Evolutionary conservation across 1,284 basidiomycete species (phyloP), one percentile per base, ranked within the genome.

Genomic region (Cryptococcus sp.): DNA sequence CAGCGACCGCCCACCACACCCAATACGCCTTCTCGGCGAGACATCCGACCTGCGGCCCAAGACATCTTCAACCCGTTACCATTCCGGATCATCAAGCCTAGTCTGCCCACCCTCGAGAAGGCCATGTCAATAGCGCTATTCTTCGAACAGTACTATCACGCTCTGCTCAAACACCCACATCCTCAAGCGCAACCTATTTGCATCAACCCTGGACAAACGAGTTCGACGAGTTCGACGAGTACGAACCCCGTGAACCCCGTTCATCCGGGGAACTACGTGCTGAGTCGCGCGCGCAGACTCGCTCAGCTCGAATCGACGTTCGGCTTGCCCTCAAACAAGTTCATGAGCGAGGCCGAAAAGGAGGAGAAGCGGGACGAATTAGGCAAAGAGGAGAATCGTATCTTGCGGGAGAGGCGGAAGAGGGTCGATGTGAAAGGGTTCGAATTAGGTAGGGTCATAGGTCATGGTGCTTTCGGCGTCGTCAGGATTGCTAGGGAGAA

Each of bases 401-500:
- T 94, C 77, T 82, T 97, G 69, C 86, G 93, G 50, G 91, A 93
- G 67, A 83, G 86, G 60, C 84, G 93, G 65, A 84, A 83, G 50
- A 89, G 88, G 73, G 88, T 97, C 46, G 89, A 90, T 70, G 86
- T 86, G 54, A 89, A 86, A 67, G 88, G 88, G 41, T 98, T 98
- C 77, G 84, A 87, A 64, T 90, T 90, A 77, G 84, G 97, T 65
- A 91, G 96, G 82, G 93, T 92, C 49, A 96, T 98, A 72, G 94
- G 95, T 46, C 92, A 96, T 76, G 94, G 93, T 69, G 94, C 95
- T 6, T 99, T 98, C 79, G 95, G 94, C 3, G 93, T 98, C 48
- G 95, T 99, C 6, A 90, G 89, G 20, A 85, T 99, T 52, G 93
- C 96, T 49, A 86, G 83, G 76, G 93, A 97, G 78, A 84, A 84